phyloP scores from a whole-genome alignment of 352 stramenopile species.

The Phytophthora kernoviae region DNA sequence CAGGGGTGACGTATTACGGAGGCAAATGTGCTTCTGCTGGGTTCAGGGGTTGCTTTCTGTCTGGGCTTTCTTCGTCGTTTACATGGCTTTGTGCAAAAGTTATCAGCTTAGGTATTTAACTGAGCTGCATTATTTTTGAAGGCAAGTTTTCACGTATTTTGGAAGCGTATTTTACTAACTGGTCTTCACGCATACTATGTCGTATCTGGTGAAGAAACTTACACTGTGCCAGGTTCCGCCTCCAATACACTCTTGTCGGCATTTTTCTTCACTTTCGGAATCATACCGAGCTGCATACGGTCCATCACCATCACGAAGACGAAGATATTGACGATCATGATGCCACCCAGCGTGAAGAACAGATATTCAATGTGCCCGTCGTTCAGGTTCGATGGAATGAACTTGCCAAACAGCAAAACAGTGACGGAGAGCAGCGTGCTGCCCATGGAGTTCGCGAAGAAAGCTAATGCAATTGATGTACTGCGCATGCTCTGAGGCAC shows the following conservation, averaged over 20 bases:
- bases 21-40: no score
- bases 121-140: no score
- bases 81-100: no score
- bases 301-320: background rate
- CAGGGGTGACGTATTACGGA: no score
- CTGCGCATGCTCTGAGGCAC: conserved; percentile 28
- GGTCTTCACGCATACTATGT: no score
- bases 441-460: conserved; percentile 53
- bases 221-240: background rate
- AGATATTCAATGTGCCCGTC: conserved; percentile 38
- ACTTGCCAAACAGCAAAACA: conserved; percentile 59
- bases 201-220: background rate
- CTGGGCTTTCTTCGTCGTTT: no score
- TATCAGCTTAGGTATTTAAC: no score
- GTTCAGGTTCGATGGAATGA: conserved; percentile 37
- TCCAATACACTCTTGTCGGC: background rate
- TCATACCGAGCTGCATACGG: background rate
- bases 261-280: background rate
- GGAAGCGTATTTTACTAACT: no score
- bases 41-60: no score
- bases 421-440: conserved; percentile 55
- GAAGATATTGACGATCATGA: background rate
- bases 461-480: conserved; percentile 34
- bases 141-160: no score
- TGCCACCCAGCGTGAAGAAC: conserved; percentile 20